Base-by-base conservation (phyloP, 305 asterid species). In the Nicotiana rustica region DNA sequence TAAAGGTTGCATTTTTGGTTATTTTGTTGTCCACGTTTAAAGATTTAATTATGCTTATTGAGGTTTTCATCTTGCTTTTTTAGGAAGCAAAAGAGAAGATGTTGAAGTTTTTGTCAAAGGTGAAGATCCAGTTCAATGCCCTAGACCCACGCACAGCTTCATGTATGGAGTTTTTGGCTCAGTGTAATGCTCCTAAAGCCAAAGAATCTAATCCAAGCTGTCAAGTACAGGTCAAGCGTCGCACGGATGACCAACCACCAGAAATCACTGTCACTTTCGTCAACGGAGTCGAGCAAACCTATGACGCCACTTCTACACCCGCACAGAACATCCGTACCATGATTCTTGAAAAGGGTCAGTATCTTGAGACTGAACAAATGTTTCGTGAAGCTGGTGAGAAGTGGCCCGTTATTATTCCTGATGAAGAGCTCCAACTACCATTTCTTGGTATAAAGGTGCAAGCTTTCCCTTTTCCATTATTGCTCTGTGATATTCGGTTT, bases 81-180 rank as follows among this genome's bases (percentile, higher is more conserved):
- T 41, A 41, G 49, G 49, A 41, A 8, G 49, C 49, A 41, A 41
- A 41, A 41, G 12, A 8, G 49, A 81, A 60, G 82, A 92, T 94
- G 98, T 78, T 94, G 92, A 94, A 94, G 86, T 93, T 94, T 87
- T 84, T 94, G 84, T 94, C 97, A 12, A 92, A 91, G 87, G 98
- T 93, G 82, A 90, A 81, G 49, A 41, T 41, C 49, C 12, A 67
- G 65, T 94, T 94, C 94, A 94, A 93, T 78, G 97, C 97, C 15
- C 86, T 93, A 56, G 98, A 94, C 88, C 94, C 97, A 6, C 89
- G 98, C 17, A 82, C 90, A 69, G 97, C 97, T 1, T 90, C 97
- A 73, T 92, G 95, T 83, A 92, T 93, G 98, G 97, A 94, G 84
- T 94, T 94, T 78, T 67, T 94, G 82, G 95, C 98, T 1, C 97